Conservation (phyloP, 768 basidiomycete species). For the Psilocybe sp. region DNA sequence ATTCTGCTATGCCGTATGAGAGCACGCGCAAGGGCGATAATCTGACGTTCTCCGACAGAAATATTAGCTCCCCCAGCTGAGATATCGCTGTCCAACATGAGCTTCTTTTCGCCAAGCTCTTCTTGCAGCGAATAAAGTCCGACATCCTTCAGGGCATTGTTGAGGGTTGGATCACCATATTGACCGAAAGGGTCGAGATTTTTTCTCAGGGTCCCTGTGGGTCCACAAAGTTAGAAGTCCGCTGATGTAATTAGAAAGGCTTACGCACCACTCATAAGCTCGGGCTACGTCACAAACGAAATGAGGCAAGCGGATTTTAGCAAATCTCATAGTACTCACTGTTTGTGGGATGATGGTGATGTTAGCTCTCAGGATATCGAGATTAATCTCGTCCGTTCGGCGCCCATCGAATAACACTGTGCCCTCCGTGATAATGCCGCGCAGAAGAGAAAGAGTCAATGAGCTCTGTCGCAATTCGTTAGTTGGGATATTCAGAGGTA, state of each 20-base stretch:
- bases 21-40: constrained; percentile 58
- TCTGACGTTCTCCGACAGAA: constrained; percentile 71
- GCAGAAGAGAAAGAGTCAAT: constrained; percentile 50
- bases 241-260: not conserved
- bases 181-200: constrained; percentile 62
- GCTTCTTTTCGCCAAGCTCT: constrained; percentile 43
- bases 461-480: constrained; percentile 38
- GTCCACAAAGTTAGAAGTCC: constrained; percentile 41
- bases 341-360: constrained; percentile 60
- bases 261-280: not conserved
- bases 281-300: constrained; percentile 13
- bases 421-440: constrained; percentile 38
- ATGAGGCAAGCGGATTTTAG: too few relatives aligned
- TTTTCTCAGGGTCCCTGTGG: constrained; percentile 51
- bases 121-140: constrained; percentile 27
- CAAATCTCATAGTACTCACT: too few relatives aligned
- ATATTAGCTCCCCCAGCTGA: constrained; percentile 63
- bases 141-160: constrained; percentile 33
- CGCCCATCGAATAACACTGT: constrained; percentile 53
- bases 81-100: constrained; percentile 41
- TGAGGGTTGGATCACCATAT: constrained; percentile 42
- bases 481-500: not conserved
- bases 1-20: constrained; percentile 54
- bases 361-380: constrained; percentile 50
- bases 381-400: constrained; percentile 44